phyloP scores from a whole-genome alignment of 73 alveolate genomes.

The Durusdinium trenchii region DNA sequence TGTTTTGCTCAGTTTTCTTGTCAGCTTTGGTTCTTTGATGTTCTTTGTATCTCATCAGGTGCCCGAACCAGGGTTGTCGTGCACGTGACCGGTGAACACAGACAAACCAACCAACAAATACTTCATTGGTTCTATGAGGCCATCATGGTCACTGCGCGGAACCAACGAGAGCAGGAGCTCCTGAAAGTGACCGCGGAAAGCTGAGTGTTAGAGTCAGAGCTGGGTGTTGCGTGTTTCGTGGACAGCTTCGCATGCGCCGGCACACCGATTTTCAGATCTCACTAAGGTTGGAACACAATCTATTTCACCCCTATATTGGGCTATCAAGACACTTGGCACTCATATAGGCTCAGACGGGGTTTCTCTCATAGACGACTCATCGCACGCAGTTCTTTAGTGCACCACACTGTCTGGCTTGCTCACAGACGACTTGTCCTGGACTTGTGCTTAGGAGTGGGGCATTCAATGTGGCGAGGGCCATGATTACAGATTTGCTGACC shows the following conservation, averaged over 20 bases:
- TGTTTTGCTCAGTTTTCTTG: too few species aligned
- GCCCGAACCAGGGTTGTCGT: too few species aligned
- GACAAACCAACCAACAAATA: too few species aligned
- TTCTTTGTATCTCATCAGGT: too few species aligned
- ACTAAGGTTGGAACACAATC: slow-evolving; percentile 73
- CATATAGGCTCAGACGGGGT: neutral
- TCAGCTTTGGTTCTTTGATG: too few species aligned
- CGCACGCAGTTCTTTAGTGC: neutral
- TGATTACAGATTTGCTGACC: slow-evolving; percentile 70
- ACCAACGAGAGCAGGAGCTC: slow-evolving; percentile 65
- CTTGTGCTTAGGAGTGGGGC: slow-evolving; percentile 63
- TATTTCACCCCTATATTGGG: slow-evolving; percentile 69
- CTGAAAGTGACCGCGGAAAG: slow-evolving; percentile 27
- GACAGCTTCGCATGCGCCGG: neutral
- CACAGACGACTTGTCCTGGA: neutral
- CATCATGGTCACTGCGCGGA: slow-evolving; percentile 34
- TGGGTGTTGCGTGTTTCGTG: neutral
- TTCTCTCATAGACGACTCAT: neutral
- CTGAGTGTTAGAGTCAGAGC: neutral
- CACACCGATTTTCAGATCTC: too few species aligned
- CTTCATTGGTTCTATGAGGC: slow-evolving; percentile 3
- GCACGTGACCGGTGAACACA: too few species aligned
- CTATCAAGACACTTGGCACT: slow-evolving; percentile 62
- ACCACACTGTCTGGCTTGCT: too few species aligned
- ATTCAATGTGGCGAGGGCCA: slow-evolving; percentile 78